These are phyloP conservation scores for Macrocystidia cucumis DNA, from an alignment of 1,284 basidiomycete genomes.

Conservation along the genomic window DNA sequence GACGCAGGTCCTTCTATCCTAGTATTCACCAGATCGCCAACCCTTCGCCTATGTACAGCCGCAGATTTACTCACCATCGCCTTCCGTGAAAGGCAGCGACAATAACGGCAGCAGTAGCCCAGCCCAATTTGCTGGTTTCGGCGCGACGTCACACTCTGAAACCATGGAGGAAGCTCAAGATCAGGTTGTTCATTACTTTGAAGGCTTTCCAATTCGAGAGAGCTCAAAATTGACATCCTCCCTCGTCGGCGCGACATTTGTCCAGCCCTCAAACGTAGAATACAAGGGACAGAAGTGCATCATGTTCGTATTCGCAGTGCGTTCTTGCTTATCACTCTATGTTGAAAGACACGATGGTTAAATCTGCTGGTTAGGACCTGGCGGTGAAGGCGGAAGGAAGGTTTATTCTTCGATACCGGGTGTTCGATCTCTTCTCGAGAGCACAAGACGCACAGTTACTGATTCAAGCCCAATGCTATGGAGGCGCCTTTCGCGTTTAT, in stretches of 20 bases:
- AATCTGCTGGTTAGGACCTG: constrained; percentile 39
- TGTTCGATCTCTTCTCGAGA: constrained; percentile 56
- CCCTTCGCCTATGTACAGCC: constrained; percentile 7
- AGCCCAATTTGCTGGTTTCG: too few relatives aligned
- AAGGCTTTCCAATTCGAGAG: constrained; percentile 34
- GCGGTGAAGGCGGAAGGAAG: constrained; percentile 61
- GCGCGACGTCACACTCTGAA: too few relatives aligned
- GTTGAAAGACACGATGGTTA: background rate
- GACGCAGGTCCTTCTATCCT: constrained; percentile 7
- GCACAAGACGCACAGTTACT: constrained; percentile 30
- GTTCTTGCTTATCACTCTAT: constrained; percentile 16
- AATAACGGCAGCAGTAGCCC: too few relatives aligned
- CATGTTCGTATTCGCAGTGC: constrained; percentile 69
- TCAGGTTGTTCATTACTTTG: constrained; percentile 25
- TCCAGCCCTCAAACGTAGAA: constrained; percentile 51
- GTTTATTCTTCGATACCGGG: constrained; percentile 60
- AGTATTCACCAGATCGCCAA: constrained; percentile 7
- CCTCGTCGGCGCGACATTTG: constrained; percentile 58
- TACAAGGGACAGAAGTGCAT: constrained; percentile 50
- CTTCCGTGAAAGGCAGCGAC: background rate
- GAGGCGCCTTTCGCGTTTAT: constrained; percentile 61
- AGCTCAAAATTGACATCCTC: constrained; percentile 43
- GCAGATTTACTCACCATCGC: constrained; percentile 5
- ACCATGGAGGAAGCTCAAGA: too few relatives aligned
- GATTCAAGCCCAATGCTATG: constrained; percentile 65